Evolutionary conservation across 202 grass and related monocot species (phyloP), one percentile per base, ranked within the genome.

Genomic region (Cymbopogon flexuosus): DNA sequence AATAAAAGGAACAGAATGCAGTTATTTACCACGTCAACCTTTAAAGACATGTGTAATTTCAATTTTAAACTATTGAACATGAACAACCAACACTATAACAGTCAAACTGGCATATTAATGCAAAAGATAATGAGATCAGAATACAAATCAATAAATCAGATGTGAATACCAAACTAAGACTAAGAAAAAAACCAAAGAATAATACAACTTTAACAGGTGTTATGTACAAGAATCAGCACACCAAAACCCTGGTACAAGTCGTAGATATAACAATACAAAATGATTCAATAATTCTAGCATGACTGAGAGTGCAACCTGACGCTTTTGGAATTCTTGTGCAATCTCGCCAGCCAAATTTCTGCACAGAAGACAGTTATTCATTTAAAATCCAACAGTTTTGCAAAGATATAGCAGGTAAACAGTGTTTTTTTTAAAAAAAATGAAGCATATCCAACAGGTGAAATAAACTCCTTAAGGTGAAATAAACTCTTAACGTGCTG

Each of bases 321-420:
- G 90, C 75, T 99, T 99, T 87, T 93, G 90, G 78, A 99, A 99
- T 78, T 99, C 92, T 47, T 93, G 92, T 41, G 96, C 87, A 71
- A 99, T 95, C 84, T 99, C 96, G 2, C 92, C 96, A 49, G 96
- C 92, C 77, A 99, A 73, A 80, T 99, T 99, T 76, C 96, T 99
- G 75, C 62, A 80, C 24, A 85, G 8, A 56, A 85, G 72, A 84
- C 24, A 83, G 31, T 14, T 2, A 40, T 47, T 88, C 57, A 29
- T 79, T 39, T 52, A 81, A 40, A 75, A 54, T 46, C 77, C 31
- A 84, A 78, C 3, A 76, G 13, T 10, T 39, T 13, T 30, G 10
- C 7, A n/a, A 23, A 51, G 11, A 15, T 83, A 23, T 33, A 33
- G 14, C 39, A 72, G 82, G 35, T 43, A 56, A 65, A 43, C 3